These are phyloP conservation scores for Cyberlindnera veronae DNA, from an alignment of 805 yeast genomes.

Conservation along the genomic window DNA sequence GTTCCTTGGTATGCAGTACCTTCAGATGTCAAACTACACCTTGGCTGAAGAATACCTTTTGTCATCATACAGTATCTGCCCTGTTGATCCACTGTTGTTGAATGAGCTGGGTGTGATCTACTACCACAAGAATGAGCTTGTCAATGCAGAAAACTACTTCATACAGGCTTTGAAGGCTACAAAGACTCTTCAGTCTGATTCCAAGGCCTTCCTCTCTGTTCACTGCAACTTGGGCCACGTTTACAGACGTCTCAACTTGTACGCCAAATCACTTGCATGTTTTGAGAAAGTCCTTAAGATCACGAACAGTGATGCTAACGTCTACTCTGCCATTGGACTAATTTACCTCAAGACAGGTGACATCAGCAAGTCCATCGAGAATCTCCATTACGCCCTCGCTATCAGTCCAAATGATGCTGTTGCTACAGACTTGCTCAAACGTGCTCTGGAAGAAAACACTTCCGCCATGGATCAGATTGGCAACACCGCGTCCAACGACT, in stretches of 20 bases:
- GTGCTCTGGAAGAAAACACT: conserved; percentile 67
- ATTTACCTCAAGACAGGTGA: conserved; percentile 70
- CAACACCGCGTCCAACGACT: conserved; percentile 16
- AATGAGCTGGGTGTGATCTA: conserved; percentile 93
- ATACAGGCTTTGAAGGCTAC: conserved; percentile 70
- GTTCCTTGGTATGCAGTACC: conserved; percentile 93
- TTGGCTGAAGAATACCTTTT: conserved; percentile 83
- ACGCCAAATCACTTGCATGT: conserved; percentile 64
- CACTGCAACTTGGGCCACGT: conserved; percentile 89
- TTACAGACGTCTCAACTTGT: conserved; percentile 61
- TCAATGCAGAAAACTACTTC: conserved; percentile 67
- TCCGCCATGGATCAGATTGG: conserved; percentile 5
- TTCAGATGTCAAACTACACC: conserved; percentile 78
- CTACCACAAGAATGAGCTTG: conserved; percentile 68
- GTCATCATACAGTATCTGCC: conserved; percentile 73
- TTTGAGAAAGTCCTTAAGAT: conserved; percentile 73
- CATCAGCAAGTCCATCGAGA: conserved; percentile 62
- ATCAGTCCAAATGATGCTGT: conserved; percentile 77
- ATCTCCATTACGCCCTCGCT: conserved; percentile 77
- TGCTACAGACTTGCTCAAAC: conserved; percentile 72
- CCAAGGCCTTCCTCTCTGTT: conserved; percentile 80
- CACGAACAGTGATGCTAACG: conserved; percentile 67
- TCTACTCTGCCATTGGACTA: conserved; percentile 81
- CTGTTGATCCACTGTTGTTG: conserved; percentile 79
- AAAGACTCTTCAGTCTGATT: conserved; percentile 65